Base-by-base conservation (phyloP, 78 protist species). In the Dictyostelium intermedium region DNA sequence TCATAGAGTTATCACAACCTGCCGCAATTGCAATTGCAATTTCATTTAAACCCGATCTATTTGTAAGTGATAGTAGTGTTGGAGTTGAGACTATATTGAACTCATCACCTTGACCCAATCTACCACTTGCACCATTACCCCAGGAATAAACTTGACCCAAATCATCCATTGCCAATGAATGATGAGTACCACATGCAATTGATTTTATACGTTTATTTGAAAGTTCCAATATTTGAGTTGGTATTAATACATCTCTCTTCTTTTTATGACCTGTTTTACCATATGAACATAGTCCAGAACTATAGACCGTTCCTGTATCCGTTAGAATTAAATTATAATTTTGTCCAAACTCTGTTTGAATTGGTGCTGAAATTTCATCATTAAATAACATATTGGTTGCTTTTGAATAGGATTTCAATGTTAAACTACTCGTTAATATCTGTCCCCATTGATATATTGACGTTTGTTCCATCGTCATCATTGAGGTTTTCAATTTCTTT, bases 131-230 rank as follows among this genome's bases (percentile, higher is more conserved):
- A 2, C 69, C 79, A 35, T 69, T 41, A 47, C 94, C 94, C 80
- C 80, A 89, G 0, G 79, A 30, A 35, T 61, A 89, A 18, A 80
- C 87, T 23, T 23, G 10, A 10, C 87, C 87, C n/a, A 10, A 5
- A n/a, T 78, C 60, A 47, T 47, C 20, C n/a, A 89, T 25, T 20
- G 60, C 87, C 81, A 89, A 9, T 2, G 87, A 56, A n/a, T 76
- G 83, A 16, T 89, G 86, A 18, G 56, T 39, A 30, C 94, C 94
- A 80, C 94, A 89, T 25, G 87, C 81, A n/a, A 89, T 89, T 13
- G 76, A 25, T 5, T 11, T 27, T 1, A 89, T 89, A 25, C 74
- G 53, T 35, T 89, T 89, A 56, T 89, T 69, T 8, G 56, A 30
- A 2, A 89, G 47, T 11, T 56, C 81, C 11, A 7, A 69, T 7